phyloP scores from a whole-genome alignment of 495 filamentous ascomycete species.

The Chaetomium cochliodes region DNA sequence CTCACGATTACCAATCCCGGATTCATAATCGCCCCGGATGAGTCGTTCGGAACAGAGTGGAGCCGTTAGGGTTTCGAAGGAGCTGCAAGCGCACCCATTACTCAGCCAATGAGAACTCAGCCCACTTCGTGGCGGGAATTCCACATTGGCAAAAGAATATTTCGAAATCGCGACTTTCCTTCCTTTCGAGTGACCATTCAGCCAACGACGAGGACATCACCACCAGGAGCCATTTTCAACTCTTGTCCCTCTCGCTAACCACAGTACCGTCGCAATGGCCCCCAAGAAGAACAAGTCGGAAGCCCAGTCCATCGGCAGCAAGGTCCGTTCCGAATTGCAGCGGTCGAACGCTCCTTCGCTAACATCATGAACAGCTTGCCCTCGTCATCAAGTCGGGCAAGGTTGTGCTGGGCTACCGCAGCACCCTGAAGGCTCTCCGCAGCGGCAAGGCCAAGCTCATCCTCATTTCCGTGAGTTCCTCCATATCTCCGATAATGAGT shows the following conservation, averaged over 20 bases:
- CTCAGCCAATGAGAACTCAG: slow-evolving; percentile 25
- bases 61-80: slow-evolving; percentile 44
- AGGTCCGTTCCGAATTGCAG: slow-evolving; percentile 34
- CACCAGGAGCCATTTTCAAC: slow-evolving; percentile 19
- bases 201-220: slow-evolving; percentile 30
- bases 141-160: slow-evolving; percentile 20
- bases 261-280: slow-evolving; percentile 60
- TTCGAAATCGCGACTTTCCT: slow-evolving; percentile 28
- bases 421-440: slow-evolving; percentile 92
- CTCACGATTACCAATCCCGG: slow-evolving; percentile 37
- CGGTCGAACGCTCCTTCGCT: slow-evolving; percentile 10
- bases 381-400: slow-evolving; percentile 97
- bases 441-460: slow-evolving; percentile 76
- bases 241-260: slow-evolving; percentile 15
- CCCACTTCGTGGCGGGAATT: slow-evolving; percentile 18
- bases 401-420: slow-evolving; percentile 80
- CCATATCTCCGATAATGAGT: slow-evolving; percentile 31
- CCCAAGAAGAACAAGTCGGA: slow-evolving; percentile 94
- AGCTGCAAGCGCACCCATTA: slow-evolving; percentile 18
- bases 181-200: slow-evolving; percentile 25
- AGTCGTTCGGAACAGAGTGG: slow-evolving; percentile 32
- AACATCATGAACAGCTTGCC: slow-evolving; percentile 52
- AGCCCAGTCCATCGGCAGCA: slow-evolving; percentile 85
- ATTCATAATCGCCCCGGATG: slow-evolving; percentile 27
- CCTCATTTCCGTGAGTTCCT: slow-evolving; percentile 42